These are phyloP conservation scores for Penicillium argentinense DNA, from an alignment of 495 filamentous ascomycete species.

Conservation along the genomic window DNA sequence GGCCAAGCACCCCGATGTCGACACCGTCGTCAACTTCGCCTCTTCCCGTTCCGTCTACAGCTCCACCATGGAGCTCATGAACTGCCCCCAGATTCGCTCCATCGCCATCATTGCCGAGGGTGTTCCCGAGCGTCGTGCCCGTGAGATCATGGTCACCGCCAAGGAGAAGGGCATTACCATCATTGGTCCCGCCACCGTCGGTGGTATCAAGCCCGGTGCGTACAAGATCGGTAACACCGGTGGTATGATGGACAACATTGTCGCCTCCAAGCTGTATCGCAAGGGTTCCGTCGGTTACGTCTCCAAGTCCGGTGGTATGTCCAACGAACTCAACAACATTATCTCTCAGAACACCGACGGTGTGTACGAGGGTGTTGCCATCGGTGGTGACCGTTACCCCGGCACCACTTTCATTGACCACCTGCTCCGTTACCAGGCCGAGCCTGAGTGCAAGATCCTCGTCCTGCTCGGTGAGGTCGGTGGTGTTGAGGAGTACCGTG, in stretches of 20 bases:
- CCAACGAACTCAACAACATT: constrained; percentile 99
- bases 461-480: constrained; percentile 96
- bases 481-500: constrained; percentile 99
- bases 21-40: constrained; percentile 98
- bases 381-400: constrained; percentile 97
- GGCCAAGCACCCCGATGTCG: constrained; percentile 95
- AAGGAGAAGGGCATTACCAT: constrained; percentile 99
- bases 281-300: constrained; percentile 98
- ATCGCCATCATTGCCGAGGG: constrained; percentile 99
- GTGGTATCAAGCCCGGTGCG: constrained; percentile 98
- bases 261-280: constrained; percentile 99
- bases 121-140: constrained; percentile 96
- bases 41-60: constrained; percentile 97
- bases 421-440: constrained; percentile 88
- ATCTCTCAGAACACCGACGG: constrained; percentile 92
- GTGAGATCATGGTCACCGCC: constrained; percentile 93
- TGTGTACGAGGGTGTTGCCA: constrained; percentile 98
- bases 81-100: constrained; percentile 92
- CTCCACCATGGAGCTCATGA: constrained; percentile 98
- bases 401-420: constrained; percentile 99
- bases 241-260: constrained; percentile 99
- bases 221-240: constrained; percentile 99
- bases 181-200: constrained; percentile 96
- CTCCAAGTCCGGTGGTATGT: constrained; percentile 99
- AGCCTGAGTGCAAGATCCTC: constrained; percentile 96